A percentile compares a stretch with the other conserved stretches of the same genome.
Evolutionary conservation across 306 rosid genomes (phyloP).

Genomic region (Hylodesmum podocarpum): DNA sequence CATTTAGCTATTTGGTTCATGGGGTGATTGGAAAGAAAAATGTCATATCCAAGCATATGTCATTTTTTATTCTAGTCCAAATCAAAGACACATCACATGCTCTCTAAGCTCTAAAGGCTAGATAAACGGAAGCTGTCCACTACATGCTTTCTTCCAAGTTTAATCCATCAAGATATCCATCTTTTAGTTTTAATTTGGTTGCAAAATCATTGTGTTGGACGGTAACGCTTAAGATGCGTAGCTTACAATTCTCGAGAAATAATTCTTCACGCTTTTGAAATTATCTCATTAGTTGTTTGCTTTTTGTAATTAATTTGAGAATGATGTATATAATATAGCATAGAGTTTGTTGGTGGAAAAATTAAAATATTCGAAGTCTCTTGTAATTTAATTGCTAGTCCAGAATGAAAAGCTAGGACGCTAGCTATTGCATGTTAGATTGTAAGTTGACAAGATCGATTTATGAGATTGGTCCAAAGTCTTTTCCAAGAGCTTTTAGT

Average conservation of each 20-base stretch:
- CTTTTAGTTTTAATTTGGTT: neutral
- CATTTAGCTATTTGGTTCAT: neutral
- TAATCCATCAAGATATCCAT: neutral
- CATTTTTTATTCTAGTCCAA: neutral
- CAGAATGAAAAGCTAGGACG: too few species aligned
- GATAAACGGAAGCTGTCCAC: slow-evolving; percentile 17
- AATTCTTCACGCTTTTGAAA: neutral
- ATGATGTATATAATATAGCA: too few species aligned
- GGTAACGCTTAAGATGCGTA: neutral
- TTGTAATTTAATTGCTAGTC: too few species aligned
- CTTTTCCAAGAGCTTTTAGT: too few species aligned
- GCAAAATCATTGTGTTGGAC: neutral
- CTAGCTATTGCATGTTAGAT: too few species aligned
- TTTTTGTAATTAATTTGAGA: too few species aligned
- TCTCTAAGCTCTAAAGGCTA: neutral
- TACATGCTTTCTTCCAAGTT: neutral
- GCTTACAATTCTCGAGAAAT: neutral
- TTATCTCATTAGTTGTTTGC: neutral
- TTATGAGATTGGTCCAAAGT: too few species aligned
- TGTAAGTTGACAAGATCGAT: too few species aligned
- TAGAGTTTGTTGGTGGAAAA: too few species aligned
- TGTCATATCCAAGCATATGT: neutral
- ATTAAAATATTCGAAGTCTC: too few species aligned
- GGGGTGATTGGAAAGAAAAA: neutral
- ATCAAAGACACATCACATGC: slow-evolving; percentile 13